These are phyloP conservation scores for Didymosphaeria variabile DNA, from an alignment of 2,329 filamentous ascomycete genomes.

Conservation along the genomic window DNA sequence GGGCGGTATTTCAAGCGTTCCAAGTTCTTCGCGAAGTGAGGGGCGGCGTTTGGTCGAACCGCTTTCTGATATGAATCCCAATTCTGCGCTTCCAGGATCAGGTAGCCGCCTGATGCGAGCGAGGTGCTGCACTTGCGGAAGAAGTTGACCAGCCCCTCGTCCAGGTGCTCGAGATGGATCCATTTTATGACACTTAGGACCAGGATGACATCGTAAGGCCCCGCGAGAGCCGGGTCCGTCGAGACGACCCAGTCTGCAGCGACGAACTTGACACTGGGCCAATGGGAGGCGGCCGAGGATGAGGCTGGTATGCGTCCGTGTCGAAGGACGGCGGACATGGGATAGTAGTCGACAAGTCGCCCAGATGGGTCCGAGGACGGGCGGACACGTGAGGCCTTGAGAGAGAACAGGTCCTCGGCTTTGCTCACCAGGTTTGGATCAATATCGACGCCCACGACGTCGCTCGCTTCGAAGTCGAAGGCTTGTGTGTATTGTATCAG, in stretches of 20 bases:
- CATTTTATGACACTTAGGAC: constrained; percentile 52
- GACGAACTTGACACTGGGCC: constrained; percentile 43
- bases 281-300: constrained; percentile 26
- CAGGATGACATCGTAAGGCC: constrained; percentile 48
- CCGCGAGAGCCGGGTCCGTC: constrained; percentile 31
- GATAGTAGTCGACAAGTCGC: constrained; percentile 44
- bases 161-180: constrained; percentile 50
- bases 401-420: constrained; percentile 47
- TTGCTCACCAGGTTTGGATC: constrained; percentile 48
- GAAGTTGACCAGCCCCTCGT: constrained; percentile 42
- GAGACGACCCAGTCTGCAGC: constrained; percentile 46
- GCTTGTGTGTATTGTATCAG: constrained; percentile 46
- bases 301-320: constrained; percentile 34
- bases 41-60: constrained; percentile 41
- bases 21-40: constrained; percentile 42
- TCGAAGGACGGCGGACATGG: constrained; percentile 46
- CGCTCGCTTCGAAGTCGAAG: constrained; percentile 48
- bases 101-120: constrained; percentile 40
- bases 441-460: constrained; percentile 52
- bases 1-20: constrained; percentile 39
- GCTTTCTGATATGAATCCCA: constrained; percentile 51
- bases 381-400: constrained; percentile 47
- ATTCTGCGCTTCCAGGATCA: constrained; percentile 46
- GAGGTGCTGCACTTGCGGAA: constrained; percentile 44
- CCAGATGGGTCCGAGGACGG: constrained; percentile 29